Evolutionary conservation across 2,329 filamentous ascomycete species (phyloP).

Genomic region (Xylaria sp.): DNA sequence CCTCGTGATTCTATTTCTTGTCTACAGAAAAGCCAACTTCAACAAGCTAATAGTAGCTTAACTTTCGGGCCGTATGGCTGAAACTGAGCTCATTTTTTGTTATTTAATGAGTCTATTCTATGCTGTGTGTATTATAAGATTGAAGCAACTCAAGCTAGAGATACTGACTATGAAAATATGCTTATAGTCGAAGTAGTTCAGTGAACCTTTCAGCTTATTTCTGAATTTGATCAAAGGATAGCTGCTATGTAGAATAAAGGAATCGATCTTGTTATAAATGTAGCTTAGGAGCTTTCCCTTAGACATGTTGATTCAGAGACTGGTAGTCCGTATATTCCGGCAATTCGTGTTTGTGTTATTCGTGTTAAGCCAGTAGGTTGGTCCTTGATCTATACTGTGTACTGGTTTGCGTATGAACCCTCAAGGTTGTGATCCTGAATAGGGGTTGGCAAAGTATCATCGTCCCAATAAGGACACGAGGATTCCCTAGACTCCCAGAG

Average conservation of each 20-base stretch:
- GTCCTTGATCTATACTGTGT: too few species aligned
- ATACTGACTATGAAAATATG: conserved; percentile 28
- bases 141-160: conserved; percentile 30
- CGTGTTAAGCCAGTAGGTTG: too few species aligned
- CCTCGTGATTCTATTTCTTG: conserved; percentile 13
- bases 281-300: conserved; percentile 20
- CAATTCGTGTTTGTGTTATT: too few species aligned
- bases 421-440: too few species aligned
- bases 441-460: too few species aligned
- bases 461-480: conserved; percentile 23
- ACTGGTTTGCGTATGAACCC: too few species aligned
- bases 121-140: background rate
- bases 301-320: too few species aligned
- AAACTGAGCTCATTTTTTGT: conserved; percentile 28
- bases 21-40: conserved; percentile 1
- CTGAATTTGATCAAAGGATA: conserved; percentile 23
- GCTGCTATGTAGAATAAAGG: conserved; percentile 25
- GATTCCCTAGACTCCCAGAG: conserved; percentile 21
- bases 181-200: conserved; percentile 21
- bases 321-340: too few species aligned
- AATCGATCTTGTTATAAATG: conserved; percentile 25
- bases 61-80: background rate
- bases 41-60: conserved; percentile 25
- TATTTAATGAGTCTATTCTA: conserved; percentile 12
- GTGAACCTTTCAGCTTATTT: conserved; percentile 9